Conservation (phyloP, 164 flowering plant species). For the Nymphaea thermarum region DNA sequence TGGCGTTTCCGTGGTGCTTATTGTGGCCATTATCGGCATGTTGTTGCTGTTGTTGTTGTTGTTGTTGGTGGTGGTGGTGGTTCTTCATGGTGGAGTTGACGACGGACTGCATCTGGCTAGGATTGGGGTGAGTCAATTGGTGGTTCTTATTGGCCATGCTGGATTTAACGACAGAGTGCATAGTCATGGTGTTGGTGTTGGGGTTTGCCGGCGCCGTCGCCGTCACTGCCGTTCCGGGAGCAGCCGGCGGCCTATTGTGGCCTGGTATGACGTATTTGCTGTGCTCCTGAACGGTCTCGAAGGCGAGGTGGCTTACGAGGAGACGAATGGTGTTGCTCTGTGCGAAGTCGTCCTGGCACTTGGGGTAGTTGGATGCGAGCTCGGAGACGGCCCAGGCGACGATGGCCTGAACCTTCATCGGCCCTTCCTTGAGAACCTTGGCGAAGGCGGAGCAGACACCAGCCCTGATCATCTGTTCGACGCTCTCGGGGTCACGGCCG, state of each 20-base stretch:
- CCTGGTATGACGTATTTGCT: conserved; percentile 59
- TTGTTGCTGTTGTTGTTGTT: background rate
- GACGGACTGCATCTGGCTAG: background rate
- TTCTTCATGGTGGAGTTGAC: background rate
- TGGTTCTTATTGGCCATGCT: conserved; percentile 26
- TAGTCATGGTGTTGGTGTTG: conserved; percentile 7
- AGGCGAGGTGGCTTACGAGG: conserved; percentile 73
- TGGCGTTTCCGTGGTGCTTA: background rate
- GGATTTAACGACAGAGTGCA: conserved; percentile 41
- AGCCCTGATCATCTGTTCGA: conserved; percentile 55
- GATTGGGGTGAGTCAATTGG: conserved; percentile 5
- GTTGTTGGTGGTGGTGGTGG: background rate
- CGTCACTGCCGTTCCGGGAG: background rate
- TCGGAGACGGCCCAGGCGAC: conserved; percentile 89
- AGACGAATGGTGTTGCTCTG: conserved; percentile 61
- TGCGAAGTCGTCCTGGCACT: conserved; percentile 71
- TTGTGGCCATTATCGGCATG: background rate
- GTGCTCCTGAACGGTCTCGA: conserved; percentile 84
- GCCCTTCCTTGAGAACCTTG: conserved; percentile 70
- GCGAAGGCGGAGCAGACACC: conserved; percentile 74
- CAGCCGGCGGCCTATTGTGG: conserved; percentile 13
- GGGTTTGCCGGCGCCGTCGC: background rate
- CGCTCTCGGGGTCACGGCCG: conserved; percentile 74
- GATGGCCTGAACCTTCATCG: conserved; percentile 54
- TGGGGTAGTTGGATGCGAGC: conserved; percentile 48